These are phyloP conservation scores for Corylus americana DNA, from an alignment of 306 rosid species.

Conservation along the genomic window DNA sequence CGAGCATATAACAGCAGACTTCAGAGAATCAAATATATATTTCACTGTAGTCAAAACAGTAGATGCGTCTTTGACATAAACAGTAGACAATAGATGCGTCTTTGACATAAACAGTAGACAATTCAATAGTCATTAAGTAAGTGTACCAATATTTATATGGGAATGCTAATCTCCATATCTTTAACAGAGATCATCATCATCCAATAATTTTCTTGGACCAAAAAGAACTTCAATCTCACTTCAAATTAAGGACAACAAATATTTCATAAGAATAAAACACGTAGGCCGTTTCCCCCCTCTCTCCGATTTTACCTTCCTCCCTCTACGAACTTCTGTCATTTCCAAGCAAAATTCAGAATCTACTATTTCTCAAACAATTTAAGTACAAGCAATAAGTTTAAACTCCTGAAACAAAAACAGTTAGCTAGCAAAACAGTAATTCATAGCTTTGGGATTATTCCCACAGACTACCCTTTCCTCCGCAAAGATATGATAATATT, in stretches of 20 bases:
- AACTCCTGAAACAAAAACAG: not conserved
- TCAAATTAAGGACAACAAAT: not conserved
- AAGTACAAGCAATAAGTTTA: not conserved
- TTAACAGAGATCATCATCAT: not conserved
- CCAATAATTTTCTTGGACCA: not conserved
- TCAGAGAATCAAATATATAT: slow-evolving; percentile 20
- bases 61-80: slow-evolving; percentile 1
- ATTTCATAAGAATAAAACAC: not conserved
- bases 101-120: slow-evolving; percentile 8
- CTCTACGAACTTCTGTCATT: not conserved
- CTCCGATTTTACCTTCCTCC: not conserved
- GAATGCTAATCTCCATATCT: not conserved
- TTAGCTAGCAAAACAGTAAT: not conserved
- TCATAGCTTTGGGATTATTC: not conserved
- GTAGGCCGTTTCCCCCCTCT: too few species aligned
- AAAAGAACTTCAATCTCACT: not conserved
- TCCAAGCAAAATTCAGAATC: not conserved
- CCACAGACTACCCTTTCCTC: not conserved
- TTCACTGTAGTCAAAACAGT: slow-evolving; percentile 3
- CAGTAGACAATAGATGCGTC: not conserved
- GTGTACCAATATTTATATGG: not conserved
- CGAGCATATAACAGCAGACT: slow-evolving; percentile 22
- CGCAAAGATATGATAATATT: not conserved
- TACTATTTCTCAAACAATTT: not conserved
- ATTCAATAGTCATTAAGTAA: slow-evolving; percentile 4